These are phyloP conservation scores for Hydnomerulius pinastri DNA, from an alignment of 768 basidiomycete genomes.

Conservation along the genomic window DNA sequence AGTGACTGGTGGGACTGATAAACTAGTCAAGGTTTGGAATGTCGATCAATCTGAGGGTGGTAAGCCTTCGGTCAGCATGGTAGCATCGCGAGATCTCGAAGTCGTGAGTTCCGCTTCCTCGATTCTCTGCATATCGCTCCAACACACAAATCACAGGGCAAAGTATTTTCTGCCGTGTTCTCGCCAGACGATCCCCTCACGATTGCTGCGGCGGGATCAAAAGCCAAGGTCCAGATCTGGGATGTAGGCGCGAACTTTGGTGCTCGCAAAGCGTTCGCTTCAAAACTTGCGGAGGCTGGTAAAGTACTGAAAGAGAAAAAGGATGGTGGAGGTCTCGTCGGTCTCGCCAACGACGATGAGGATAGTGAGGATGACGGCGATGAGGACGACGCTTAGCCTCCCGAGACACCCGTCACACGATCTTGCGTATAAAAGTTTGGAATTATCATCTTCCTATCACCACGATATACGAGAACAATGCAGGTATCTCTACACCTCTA, in stretches of 20 bases:
- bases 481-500: conserved; percentile 43
- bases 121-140: neutral
- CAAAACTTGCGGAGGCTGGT: conserved; percentile 76
- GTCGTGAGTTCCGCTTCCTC: conserved; percentile 57
- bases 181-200: conserved; percentile 96
- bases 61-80: conserved; percentile 78
- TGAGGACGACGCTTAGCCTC: conserved; percentile 24
- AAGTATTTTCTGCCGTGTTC: conserved; percentile 89
- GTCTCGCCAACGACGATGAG: conserved; percentile 70
- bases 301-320: conserved; percentile 66
- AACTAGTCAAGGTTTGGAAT: conserved; percentile 96
- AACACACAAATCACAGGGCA: conserved; percentile 60
- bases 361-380: conserved; percentile 56
- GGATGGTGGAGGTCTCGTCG: conserved; percentile 65
- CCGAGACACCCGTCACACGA: neutral
- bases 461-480: conserved; percentile 7
- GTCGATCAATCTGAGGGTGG: conserved; percentile 64
- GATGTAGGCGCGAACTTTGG: conserved; percentile 85
- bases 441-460: conserved; percentile 2
- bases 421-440: conserved; percentile 3
- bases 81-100: conserved; percentile 86
- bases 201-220: conserved; percentile 91
- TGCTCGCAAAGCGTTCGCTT: conserved; percentile 79
- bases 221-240: conserved; percentile 94
- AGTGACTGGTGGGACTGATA: conserved; percentile 93